phyloP scores from a whole-genome alignment of 176 grass and related monocot genomes.

The Tuctoria greenei region DNA sequence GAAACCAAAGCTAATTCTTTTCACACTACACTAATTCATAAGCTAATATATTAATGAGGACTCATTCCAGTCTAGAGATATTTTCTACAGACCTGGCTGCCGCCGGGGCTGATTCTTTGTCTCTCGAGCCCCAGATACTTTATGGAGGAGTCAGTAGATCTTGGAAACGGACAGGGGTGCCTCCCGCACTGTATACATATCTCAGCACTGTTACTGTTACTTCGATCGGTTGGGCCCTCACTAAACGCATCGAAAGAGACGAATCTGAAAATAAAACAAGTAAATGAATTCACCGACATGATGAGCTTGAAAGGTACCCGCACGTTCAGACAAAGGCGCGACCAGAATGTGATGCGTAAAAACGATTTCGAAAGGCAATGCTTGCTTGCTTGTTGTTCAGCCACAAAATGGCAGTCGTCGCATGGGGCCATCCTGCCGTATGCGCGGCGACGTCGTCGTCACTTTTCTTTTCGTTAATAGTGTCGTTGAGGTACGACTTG shows the following conservation, averaged over 20 bases:
- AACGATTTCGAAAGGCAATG: not conserved
- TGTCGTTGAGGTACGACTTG: not conserved
- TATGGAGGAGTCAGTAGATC: not conserved
- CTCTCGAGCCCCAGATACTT: not conserved
- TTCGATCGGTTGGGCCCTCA: not conserved
- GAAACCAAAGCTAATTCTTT: no score
- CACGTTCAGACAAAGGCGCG: conserved; percentile 17
- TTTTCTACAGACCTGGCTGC: no score
- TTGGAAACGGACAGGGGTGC: conserved; percentile 10
- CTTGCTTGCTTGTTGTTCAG: not conserved
- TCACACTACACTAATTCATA: no score
- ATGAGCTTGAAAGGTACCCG: conserved; percentile 15
- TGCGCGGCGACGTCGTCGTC: not conserved
- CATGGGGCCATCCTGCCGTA: not conserved
- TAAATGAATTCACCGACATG: not conserved
- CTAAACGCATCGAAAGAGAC: not conserved
- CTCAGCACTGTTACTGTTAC: not conserved
- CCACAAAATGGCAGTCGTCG: not conserved
- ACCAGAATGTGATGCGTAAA: not conserved
- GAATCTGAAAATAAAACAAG: not conserved
- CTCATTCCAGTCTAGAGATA: no score
- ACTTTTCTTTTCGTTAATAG: conserved; percentile 2
- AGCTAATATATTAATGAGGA: no score
- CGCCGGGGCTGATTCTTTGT: no score
- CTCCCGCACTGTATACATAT: not conserved